Evolutionary conservation across 2,329 filamentous ascomycete species (phyloP).

Genomic region (Fusarium concolor): DNA sequence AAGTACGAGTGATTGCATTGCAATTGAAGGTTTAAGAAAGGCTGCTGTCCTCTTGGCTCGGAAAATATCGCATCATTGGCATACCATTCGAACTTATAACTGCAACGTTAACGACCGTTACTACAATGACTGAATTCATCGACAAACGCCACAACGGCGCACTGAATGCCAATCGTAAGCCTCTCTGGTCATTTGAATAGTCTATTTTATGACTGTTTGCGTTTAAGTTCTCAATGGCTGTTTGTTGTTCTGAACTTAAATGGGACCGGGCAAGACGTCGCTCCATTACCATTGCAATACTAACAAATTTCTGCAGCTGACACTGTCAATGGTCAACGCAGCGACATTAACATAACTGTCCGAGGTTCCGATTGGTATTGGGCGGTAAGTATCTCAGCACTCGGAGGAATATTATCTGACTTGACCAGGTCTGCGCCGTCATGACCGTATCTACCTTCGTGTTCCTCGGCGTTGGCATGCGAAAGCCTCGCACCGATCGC

Average conservation of each 20-base stretch:
- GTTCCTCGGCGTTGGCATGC: constrained; percentile 64
- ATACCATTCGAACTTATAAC: background rate
- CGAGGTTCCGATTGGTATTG: constrained; percentile 73
- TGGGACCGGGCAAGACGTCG: too few relatives aligned
- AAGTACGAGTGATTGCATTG: background rate
- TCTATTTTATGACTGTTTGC: too few relatives aligned
- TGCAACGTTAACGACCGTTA: background rate
- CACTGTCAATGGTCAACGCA: constrained; percentile 21
- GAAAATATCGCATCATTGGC: background rate
- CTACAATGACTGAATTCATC: constrained; percentile 7
- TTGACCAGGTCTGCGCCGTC: constrained; percentile 60
- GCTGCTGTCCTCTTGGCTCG: background rate
- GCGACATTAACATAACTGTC: constrained; percentile 68
- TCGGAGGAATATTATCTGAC: background rate
- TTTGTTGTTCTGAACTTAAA: too few relatives aligned
- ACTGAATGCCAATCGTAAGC: constrained; percentile 19
- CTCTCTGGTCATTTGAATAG: too few relatives aligned
- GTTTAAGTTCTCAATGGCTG: too few relatives aligned
- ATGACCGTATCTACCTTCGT: constrained; percentile 66
- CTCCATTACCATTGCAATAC: fast-evolving
- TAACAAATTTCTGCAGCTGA: background rate
- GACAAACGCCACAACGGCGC: constrained; percentile 13
- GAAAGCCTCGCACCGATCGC: constrained; percentile 65
- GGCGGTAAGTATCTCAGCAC: constrained; percentile 48
- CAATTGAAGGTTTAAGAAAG: constrained; percentile 5